phyloP scores from a whole-genome alignment of 1,284 basidiomycete genomes.

The Wolfiporia cocos region DNA sequence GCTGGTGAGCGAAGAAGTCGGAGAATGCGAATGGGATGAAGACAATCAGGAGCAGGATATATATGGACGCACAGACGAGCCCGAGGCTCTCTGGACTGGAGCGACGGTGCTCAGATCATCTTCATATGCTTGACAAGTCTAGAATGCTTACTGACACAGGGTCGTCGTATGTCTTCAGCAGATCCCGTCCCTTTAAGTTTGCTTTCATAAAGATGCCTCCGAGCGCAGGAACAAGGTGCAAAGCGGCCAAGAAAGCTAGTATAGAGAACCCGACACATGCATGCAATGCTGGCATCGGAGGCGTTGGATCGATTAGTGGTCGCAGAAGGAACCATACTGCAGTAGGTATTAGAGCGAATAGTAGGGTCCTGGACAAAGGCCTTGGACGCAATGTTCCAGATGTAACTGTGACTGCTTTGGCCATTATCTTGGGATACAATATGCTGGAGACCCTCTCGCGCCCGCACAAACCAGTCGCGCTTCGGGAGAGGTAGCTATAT shows the following conservation, averaged over 20 bases:
- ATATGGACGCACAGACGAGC: conserved; percentile 84
- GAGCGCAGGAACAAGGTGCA: conserved; percentile 72
- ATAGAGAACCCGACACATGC: conserved; percentile 78
- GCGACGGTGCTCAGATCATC: too few species aligned
- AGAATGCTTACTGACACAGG: conserved; percentile 72
- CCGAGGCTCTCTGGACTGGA: conserved; percentile 92
- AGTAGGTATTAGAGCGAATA: conserved; percentile 55
- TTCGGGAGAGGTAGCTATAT: too few species aligned
- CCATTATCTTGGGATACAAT: too few species aligned
- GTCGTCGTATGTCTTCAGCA: conserved; percentile 70
- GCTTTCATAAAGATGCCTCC: conserved; percentile 72
- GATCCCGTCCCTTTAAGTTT: conserved; percentile 74
- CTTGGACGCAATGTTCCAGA: conserved; percentile 48
- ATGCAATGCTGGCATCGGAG: conserved; percentile 62
- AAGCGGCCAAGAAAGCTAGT: conserved; percentile 67
- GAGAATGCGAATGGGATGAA: conserved; percentile 91
- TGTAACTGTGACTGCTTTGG: too few species aligned
- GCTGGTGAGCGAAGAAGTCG: conserved; percentile 50
- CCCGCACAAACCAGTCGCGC: too few species aligned
- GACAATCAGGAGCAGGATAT: conserved; percentile 79
- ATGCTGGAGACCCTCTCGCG: too few species aligned
- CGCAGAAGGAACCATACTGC: conserved; percentile 65
- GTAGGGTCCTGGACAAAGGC: conserved; percentile 40
- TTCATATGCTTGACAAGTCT: too few species aligned
- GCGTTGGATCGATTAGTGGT: conserved; percentile 61